A percentile compares a stretch with the other conserved stretches of the same genome.
Conservation (phyloP, 2,329 filamentous ascomycete genomes). For the Corynespora cassiicola region DNA sequence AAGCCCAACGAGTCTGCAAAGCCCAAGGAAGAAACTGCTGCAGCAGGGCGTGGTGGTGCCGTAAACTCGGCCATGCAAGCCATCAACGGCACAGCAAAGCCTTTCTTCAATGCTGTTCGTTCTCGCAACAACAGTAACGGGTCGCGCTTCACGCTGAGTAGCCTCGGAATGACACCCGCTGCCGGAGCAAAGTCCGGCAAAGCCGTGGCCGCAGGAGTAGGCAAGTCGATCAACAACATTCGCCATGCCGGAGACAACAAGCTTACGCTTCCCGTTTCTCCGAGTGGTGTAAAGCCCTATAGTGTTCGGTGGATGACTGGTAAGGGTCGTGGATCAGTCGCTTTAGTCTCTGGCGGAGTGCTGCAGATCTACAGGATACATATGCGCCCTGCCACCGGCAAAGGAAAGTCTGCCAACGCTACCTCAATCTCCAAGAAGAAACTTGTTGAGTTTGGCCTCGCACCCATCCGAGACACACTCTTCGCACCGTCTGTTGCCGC, state of each 20-base stretch:
- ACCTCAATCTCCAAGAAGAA: conserved; percentile 60
- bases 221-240: conserved; percentile 73
- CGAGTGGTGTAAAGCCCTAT: conserved; percentile 60
- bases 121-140: conserved; percentile 38
- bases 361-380: conserved; percentile 70
- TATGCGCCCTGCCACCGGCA: conserved; percentile 52
- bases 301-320: conserved; percentile 72
- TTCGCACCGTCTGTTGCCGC: conserved; percentile 38
- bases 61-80: conserved; percentile 50
- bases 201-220: conserved; percentile 75
- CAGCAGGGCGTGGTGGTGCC: conserved; percentile 38
- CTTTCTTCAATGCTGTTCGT: conserved; percentile 46
- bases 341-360: conserved; percentile 69
- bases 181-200: conserved; percentile 70
- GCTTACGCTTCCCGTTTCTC: conserved; percentile 68
- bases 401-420: conserved; percentile 48
- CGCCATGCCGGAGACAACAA: conserved; percentile 79
- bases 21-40: conserved; percentile 38
- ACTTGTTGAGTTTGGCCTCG: conserved; percentile 72
- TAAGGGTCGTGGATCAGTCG: conserved; percentile 67
- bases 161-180: conserved; percentile 48
- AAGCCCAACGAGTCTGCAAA: conserved; percentile 29
- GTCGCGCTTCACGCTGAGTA: conserved; percentile 43
- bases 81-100: conserved; percentile 51
- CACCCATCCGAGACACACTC: conserved; percentile 65